Percentiles rank a stretch among this genome's conserved stretches.
Evolutionary conservation across 176 grass and related monocot genomes (phyloP).

Genomic region (Guadua angustifolia): DNA sequence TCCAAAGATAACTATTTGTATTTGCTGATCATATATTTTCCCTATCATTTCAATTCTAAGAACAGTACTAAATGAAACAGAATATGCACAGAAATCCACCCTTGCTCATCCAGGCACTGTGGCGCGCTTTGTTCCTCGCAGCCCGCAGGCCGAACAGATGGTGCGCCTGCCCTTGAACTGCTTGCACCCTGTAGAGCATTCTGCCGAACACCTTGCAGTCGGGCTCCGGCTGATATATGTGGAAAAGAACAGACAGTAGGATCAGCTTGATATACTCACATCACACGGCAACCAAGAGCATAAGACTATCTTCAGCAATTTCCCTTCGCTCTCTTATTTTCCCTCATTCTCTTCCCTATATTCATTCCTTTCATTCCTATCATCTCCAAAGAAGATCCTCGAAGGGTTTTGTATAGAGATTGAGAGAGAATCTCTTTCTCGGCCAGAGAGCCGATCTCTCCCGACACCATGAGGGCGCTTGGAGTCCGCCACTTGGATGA

Average conservation of each 20-base stretch:
- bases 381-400: no score
- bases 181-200: constrained; percentile 13
- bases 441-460: no score
- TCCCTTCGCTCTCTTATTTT: no score
- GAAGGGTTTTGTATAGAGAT: no score
- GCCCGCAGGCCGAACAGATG: constrained; percentile 6
- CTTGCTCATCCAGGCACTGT: not conserved
- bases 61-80: not conserved
- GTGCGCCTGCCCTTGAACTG: not conserved
- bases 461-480: no score
- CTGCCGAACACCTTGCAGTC: constrained; percentile 27
- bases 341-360: no score
- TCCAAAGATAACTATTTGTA: constrained; percentile 4
- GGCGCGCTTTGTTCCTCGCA: not conserved
- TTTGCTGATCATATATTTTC: not conserved
- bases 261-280: not conserved
- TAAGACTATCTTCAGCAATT: no score
- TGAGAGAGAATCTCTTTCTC: no score
- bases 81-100: not conserved
- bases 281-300: not conserved
- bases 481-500: no score
- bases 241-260: not conserved
- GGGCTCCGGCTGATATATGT: not conserved
- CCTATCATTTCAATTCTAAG: not conserved
- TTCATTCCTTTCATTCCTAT: no score